These are phyloP conservation scores for Sclerotinia nivalis DNA, from an alignment of 2,329 filamentous ascomycete species.

Conservation along the genomic window DNA sequence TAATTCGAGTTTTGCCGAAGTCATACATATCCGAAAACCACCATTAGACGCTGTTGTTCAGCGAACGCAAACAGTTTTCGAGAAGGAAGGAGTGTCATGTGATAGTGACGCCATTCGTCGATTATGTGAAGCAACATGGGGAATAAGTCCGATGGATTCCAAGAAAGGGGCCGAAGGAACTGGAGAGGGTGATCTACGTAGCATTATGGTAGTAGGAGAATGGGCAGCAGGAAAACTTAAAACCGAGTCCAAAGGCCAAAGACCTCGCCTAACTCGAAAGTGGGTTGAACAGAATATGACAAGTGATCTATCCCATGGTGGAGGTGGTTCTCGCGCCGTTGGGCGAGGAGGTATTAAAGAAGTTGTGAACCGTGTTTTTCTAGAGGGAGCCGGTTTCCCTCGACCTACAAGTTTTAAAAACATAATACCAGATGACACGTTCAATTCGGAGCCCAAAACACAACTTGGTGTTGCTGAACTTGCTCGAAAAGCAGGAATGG, in stretches of 20 bases:
- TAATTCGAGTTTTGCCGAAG: constrained; percentile 81
- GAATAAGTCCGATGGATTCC: constrained; percentile 71
- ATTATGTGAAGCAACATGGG: constrained; percentile 81
- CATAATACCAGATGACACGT: constrained; percentile 34
- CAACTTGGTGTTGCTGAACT: constrained; percentile 72
- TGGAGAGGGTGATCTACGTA: constrained; percentile 73
- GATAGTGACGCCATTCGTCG: constrained; percentile 87
- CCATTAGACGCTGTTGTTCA: constrained; percentile 81
- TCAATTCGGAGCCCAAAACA: constrained; percentile 47
- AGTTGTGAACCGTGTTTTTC: constrained; percentile 75
- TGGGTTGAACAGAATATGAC: constrained; percentile 77
- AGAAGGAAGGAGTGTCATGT: constrained; percentile 83
- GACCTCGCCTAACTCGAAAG: constrained; percentile 62
- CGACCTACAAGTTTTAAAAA: constrained; percentile 39
- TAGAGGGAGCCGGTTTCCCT: constrained; percentile 72
- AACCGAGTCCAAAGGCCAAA: constrained; percentile 46
- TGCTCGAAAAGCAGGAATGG: constrained; percentile 70
- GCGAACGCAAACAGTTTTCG: constrained; percentile 80
- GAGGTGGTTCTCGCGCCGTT: constrained; percentile 68
- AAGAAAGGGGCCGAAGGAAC: constrained; percentile 66
- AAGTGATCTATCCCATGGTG: constrained; percentile 67
- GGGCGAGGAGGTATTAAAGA: constrained; percentile 73
- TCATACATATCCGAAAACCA: constrained; percentile 89
- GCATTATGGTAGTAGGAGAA: constrained; percentile 82
- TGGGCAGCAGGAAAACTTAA: constrained; percentile 77